phyloP scores from a whole-genome alignment of 1,284 basidiomycete genomes.

The Testicularia cyperi region DNA sequence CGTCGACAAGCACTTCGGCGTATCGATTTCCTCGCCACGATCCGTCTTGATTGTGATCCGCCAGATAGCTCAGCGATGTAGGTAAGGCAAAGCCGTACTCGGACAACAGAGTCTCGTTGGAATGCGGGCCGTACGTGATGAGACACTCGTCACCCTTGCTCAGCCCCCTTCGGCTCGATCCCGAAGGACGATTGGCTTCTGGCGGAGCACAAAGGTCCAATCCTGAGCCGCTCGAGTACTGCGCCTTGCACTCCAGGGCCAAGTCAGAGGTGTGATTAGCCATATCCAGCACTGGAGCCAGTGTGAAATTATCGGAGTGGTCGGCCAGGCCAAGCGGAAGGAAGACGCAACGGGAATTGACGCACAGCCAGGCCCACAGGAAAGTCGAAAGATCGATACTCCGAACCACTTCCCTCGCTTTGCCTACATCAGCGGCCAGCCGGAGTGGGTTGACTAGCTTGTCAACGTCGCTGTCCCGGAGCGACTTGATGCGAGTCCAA shows the following conservation, averaged over 20 bases:
- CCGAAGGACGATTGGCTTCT: neutral
- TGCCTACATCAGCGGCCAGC: constrained; percentile 1
- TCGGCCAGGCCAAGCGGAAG: constrained; percentile 36
- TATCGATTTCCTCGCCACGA: constrained; percentile 42
- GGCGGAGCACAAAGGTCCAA: constrained; percentile 40
- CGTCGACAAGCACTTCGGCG: constrained; percentile 41
- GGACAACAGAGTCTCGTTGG: constrained; percentile 40
- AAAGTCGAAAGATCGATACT: constrained; percentile 7
- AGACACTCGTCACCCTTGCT: constrained; percentile 41
- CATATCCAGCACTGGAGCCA: constrained; percentile 57
- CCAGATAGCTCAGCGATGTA: neutral
- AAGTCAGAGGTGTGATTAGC: constrained; percentile 51
- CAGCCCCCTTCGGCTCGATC: neutral
- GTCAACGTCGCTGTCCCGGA: constrained; percentile 4
- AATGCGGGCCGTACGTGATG: constrained; percentile 55
- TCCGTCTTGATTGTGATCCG: neutral
- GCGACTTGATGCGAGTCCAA: constrained; percentile 12
- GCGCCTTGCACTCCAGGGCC: constrained; percentile 39
- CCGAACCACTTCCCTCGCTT: constrained; percentile 3
- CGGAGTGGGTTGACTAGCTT: constrained; percentile 10
- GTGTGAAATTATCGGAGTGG: constrained; percentile 53
- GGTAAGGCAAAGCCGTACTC: constrained; percentile 53
- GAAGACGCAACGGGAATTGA: constrained; percentile 55
- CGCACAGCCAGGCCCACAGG: constrained; percentile 52
- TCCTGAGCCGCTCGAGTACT: constrained; percentile 22